phyloP scores from a whole-genome alignment of 2,329 filamentous ascomycete genomes.

The Eutypa lata region DNA sequence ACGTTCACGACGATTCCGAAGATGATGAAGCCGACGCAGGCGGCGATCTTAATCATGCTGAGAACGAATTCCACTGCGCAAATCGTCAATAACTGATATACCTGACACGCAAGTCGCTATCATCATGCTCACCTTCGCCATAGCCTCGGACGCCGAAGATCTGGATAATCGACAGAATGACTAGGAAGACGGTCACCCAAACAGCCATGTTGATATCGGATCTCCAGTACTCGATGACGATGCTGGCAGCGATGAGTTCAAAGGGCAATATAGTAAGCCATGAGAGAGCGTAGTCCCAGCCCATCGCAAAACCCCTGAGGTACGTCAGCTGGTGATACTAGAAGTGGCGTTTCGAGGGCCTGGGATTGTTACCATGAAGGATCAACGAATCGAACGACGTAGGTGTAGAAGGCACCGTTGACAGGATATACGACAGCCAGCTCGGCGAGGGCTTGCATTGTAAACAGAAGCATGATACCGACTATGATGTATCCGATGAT shows the following conservation, averaged over 20 bases:
- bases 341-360: not conserved
- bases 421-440: conserved; percentile 58
- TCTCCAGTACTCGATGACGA: conserved; percentile 54
- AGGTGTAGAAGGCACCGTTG: conserved; percentile 62
- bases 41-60: conserved; percentile 54
- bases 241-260: conserved; percentile 51
- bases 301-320: conserved; percentile 47
- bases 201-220: conserved; percentile 47
- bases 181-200: conserved; percentile 56
- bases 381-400: conserved; percentile 58
- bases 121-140: conserved; percentile 38
- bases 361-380: conserved; percentile 44
- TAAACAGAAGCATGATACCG: conserved; percentile 56
- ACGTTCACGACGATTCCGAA: conserved; percentile 58
- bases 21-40: conserved; percentile 62
- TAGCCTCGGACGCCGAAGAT: conserved; percentile 57
- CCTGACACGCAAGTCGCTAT: conserved; percentile 6
- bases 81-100: conserved; percentile 9
- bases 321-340: not conserved
- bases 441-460: conserved; percentile 58
- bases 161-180: conserved; percentile 48
- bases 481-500: conserved; percentile 53
- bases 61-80: conserved; percentile 54
- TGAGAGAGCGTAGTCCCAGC: conserved; percentile 50
- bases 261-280: conserved; percentile 51